Evolutionary conservation across 345 rosid genomes (phyloP), one percentile per base, ranked within the genome.

Genomic region (Populus deltoides): DNA sequence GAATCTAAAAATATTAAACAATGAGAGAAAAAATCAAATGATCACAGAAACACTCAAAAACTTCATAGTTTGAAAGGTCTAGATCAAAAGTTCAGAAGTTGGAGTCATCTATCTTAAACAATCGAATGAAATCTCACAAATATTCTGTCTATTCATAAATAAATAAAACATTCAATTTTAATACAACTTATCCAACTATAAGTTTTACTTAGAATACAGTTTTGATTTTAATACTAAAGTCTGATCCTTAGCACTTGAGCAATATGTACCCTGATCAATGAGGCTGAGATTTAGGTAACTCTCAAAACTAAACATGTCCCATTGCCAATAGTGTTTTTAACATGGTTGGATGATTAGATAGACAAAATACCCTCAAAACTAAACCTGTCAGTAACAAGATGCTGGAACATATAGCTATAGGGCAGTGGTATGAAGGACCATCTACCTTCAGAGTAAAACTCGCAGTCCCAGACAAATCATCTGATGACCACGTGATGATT

Each of bases 281-380:
- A 20, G 11, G 29, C 45, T 12, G 39, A 29, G 22, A 25, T 33
- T 57, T 16, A 24, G 67, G 53, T 11, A 29, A 35, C 53, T 72
- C 51, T 29, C 76, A 73, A 57, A 73, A 66, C 66, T 47, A 35
- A 55, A 73, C 43, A 33, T 24, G 25, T 20, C 59, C 59, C n/a
- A 6, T 18, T 53, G 59, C 10, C 24, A 2, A 17, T 20, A 20
- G 24, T 53, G 59, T 53, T 53, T 18, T 18, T 18, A 53, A 53
- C 9, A 53, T 53, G 10, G 59, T 20, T 53, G 9, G 59, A 53
- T 53, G 59, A 53, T 53, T 18, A 53, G 59, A 53, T 53, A 24
- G n/a, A 53, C 24, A 20, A 53, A 53, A 20, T 18, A 53, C 59
- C 22, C 15, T 41, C 45, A 41, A 41, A 41, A 41, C 45, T 41